A percentile compares a stretch with the other conserved stretches of the same genome.
phyloP scores from a whole-genome alignment of 495 filamentous ascomycete species.

The Umbilicaria muhlenbergii region DNA sequence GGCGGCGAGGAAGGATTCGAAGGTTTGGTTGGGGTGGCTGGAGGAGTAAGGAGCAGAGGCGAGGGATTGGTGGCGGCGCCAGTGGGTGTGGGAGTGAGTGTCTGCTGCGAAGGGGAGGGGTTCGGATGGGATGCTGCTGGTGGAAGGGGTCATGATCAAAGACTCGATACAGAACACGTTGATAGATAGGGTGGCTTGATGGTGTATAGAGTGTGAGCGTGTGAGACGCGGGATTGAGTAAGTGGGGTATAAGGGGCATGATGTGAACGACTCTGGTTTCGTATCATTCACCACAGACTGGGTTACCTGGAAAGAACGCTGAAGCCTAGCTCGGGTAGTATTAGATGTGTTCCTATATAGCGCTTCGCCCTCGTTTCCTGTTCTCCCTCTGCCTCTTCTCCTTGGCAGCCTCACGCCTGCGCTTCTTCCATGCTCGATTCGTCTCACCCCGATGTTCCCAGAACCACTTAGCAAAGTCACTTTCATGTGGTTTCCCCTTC shows the following conservation, averaged over 20 bases:
- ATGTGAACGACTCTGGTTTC: neutral
- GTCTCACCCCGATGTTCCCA: constrained; percentile 82
- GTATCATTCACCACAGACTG: too few species aligned
- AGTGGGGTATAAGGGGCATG: neutral
- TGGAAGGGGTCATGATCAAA: neutral
- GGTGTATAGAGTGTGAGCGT: neutral
- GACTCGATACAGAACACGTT: neutral
- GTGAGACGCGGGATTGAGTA: neutral
- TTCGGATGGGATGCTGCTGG: neutral
- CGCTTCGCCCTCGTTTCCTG: constrained; percentile 32
- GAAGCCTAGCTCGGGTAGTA: neutral
- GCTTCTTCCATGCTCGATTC: constrained; percentile 82
- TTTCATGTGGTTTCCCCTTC: constrained; percentile 29
- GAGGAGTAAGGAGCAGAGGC: neutral
- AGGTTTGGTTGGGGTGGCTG: too few species aligned
- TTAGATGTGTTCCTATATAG: too few species aligned
- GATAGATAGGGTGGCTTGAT: neutral
- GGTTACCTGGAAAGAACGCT: neutral
- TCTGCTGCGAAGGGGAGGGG: constrained; percentile 5
- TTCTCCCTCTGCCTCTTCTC: constrained; percentile 80
- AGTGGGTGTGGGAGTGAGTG: neutral
- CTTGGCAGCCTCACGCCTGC: constrained; percentile 67
- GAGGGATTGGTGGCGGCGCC: neutral
- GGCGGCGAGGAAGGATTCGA: neutral
- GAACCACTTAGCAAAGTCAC: constrained; percentile 78